Conservation (phyloP, 1,139 yeast species). For the Casaregolazyma lundiana region DNA sequence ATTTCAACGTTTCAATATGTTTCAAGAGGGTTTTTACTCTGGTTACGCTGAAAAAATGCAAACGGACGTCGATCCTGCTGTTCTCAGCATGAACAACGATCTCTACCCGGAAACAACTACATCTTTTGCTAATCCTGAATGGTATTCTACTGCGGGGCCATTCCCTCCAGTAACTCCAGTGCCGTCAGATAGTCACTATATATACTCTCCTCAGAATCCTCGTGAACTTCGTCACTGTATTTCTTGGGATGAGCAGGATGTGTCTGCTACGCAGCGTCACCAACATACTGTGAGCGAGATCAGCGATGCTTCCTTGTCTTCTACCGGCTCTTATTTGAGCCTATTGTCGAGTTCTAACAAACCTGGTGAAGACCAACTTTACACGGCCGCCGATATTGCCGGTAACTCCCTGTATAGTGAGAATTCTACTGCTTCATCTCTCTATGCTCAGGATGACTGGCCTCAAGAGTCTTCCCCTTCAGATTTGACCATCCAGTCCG, state of each 20-base stretch:
- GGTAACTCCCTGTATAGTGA: background rate
- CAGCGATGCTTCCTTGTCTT: constrained; percentile 5
- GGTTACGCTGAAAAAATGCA: background rate
- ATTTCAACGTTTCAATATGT: constrained; percentile 4
- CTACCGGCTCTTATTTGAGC: constrained; percentile 3
- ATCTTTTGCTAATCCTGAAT: background rate
- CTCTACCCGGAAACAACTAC: background rate
- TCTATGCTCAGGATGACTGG: background rate
- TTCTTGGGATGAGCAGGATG: constrained; percentile 8
- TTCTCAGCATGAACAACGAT: background rate
- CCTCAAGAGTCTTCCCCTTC: background rate
- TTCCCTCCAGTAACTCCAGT: background rate
- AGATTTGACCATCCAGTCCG: background rate
- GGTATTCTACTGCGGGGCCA: background rate
- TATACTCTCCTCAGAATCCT: constrained; percentile 1
- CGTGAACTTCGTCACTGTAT: constrained; percentile 9
- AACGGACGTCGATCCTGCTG: background rate
- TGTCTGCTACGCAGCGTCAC: constrained; percentile 2
- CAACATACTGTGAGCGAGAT: constrained; percentile 5
- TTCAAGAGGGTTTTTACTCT: constrained; percentile 6
- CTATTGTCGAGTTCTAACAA: background rate
- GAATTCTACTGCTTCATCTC: background rate
- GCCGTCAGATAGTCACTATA: background rate
- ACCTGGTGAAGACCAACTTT: constrained; percentile 1
- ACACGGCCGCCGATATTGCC: constrained; percentile 2